Evolutionary conservation across 78 protist species (phyloP), one percentile per base, ranked within the genome.

Genomic region (Pigoraptor vietnamica): DNA sequence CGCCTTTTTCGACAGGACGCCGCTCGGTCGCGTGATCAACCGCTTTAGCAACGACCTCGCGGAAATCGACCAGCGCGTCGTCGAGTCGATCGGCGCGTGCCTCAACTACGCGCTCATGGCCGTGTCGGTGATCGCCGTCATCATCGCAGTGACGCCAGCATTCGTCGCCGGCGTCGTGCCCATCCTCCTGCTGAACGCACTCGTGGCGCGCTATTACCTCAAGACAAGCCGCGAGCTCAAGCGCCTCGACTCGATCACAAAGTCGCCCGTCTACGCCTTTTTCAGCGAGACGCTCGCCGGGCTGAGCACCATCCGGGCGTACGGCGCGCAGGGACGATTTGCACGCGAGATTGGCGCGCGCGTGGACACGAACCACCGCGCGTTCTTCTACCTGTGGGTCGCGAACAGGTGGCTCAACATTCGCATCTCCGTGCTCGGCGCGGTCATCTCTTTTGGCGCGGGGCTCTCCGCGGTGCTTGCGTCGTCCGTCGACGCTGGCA

Each of bases 281-380:
- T 10, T 94, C 23, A n/a, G 48, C 23, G 81, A 40, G 87, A 36
- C 95, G 2, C 83, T 95, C n/a, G 55, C 0, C 19, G 96, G 96
- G 33, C 40, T 88, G n/a, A 0, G 35, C 81, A 40, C 89, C 86
- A 86, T 91, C 37, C 93, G 99, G 94, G 87, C 93, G 81, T 32
- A 67, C 79, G 2, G 39, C 90, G 2, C 23, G 94, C 24, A 23
- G 90, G n/a, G 0, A 29, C 32, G 39, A 34, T 89, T 89, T 32
- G n/a, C 29, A 2, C 2, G 0, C 37, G 35, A 40, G 34, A 88
- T 23, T 2, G 34, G 0, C 2, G 32, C 24, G 48, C 91, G 40
- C 10, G n/a, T 90, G 38, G 89, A 87, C 55, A 33, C 29, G 2
- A 37, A 88, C 34, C 87, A 1, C 35, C 40, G 1, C 24, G 29